phyloP scores from a whole-genome alignment of 1,284 basidiomycete species.

The Golubevia sp. region DNA sequence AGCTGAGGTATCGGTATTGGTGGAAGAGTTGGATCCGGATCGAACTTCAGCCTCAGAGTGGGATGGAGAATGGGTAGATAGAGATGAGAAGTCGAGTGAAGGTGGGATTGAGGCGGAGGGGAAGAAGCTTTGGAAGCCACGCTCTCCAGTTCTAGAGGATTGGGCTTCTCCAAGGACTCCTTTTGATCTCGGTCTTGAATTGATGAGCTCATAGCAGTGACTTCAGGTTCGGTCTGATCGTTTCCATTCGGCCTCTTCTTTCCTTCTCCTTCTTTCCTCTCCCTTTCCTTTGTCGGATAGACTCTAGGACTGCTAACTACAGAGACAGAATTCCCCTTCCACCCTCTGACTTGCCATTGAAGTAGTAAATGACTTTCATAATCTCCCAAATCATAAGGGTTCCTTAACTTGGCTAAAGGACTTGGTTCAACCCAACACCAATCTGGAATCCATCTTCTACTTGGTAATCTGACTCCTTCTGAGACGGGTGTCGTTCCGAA shows the following conservation, averaged over 20 bases:
- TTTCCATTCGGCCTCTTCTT: background rate
- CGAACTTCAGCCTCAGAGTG: slow-evolving; percentile 42
- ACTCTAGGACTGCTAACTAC: no score
- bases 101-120: slow-evolving; percentile 9
- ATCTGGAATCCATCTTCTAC: background rate
- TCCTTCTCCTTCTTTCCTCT: background rate
- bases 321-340: no score
- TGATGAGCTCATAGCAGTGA: slow-evolving; percentile 23
- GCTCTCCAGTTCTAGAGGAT: background rate
- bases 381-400: no score
- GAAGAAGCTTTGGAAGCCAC: slow-evolving; percentile 3
- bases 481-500: slow-evolving; percentile 26
- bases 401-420: no score
- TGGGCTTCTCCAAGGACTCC: background rate
- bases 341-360: no score
- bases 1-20: slow-evolving; percentile 3
- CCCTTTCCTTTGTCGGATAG: no score
- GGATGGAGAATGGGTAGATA: slow-evolving; percentile 44
- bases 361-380: no score
- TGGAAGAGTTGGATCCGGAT: slow-evolving; percentile 13
- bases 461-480: slow-evolving; percentile 19
- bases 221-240: slow-evolving; percentile 35
- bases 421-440: no score
- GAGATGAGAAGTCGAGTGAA: no score
- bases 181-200: slow-evolving; percentile 21